Percentiles rank a stretch among this genome's conserved stretches.
Conservation (phyloP, 768 basidiomycete genomes). For the Boletus sp. region DNA sequence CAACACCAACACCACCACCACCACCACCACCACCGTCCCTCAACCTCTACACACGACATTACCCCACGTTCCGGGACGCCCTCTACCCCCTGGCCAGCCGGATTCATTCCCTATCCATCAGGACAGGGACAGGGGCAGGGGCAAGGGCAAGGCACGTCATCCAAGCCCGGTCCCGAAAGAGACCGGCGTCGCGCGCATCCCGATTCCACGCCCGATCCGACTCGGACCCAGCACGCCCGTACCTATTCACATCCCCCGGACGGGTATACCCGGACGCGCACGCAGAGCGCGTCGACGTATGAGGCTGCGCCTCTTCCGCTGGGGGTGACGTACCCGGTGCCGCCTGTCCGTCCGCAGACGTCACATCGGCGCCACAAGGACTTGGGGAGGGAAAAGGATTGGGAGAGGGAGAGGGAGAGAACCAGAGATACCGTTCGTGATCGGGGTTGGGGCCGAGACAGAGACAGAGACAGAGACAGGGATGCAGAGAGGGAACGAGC, state of each 20-base stretch:
- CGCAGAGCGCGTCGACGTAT: constrained; percentile 21
- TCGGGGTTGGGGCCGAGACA: neutral
- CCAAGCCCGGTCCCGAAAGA: neutral
- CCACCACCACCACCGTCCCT: neutral
- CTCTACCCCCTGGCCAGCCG: constrained; percentile 10
- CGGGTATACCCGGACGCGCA: constrained; percentile 6
- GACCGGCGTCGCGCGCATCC: constrained; percentile 2
- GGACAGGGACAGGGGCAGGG: neutral
- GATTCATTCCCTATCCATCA: constrained; percentile 16
- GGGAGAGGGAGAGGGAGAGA: neutral
- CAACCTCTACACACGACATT: neutral
- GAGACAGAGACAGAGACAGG: neutral
- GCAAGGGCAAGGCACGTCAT: neutral
- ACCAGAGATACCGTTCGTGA: neutral
- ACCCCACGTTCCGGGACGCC: constrained; percentile 14
- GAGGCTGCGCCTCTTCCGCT: constrained; percentile 26
- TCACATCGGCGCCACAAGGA: constrained; percentile 19
- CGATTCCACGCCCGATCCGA: neutral
- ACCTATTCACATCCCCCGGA: neutral
- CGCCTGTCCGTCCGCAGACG: constrained; percentile 24
- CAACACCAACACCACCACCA: neutral
- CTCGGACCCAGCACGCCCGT: neutral
- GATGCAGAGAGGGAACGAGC: too few relatives aligned
- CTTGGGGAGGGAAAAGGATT: neutral
- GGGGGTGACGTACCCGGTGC: constrained; percentile 26